phyloP scores from a whole-genome alignment of 2,329 filamentous ascomycete species.

The Fusarium sp. region DNA sequence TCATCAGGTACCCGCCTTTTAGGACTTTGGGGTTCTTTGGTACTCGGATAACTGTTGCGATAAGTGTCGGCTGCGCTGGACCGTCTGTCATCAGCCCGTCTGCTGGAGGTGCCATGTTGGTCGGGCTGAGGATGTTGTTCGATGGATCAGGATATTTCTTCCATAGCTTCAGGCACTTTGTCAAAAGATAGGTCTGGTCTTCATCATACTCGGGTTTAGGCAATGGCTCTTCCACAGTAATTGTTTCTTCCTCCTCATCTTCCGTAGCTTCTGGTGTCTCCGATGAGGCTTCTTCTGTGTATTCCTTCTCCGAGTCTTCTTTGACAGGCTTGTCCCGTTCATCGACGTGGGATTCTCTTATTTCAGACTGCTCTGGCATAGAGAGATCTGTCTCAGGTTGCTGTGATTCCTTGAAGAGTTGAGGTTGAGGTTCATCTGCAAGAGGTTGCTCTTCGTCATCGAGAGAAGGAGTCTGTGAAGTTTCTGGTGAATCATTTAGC shows the following conservation, averaged over 20 bases:
- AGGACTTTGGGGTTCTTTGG: conserved; percentile 83
- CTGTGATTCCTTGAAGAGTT: not conserved
- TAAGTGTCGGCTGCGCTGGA: conserved; percentile 68
- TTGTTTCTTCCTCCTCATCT: conserved; percentile 27
- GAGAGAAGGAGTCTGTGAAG: conserved; percentile 55
- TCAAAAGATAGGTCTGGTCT: conserved; percentile 57
- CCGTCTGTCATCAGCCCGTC: conserved; percentile 64
- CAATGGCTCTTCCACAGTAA: conserved; percentile 38
- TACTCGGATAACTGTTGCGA: conserved; percentile 79
- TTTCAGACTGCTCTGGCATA: not conserved
- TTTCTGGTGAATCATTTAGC: conserved; percentile 65
- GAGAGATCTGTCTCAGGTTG: conserved; percentile 36
- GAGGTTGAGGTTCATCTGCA: not conserved
- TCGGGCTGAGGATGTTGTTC: conserved; percentile 63
- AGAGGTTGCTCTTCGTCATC: conserved; percentile 42
- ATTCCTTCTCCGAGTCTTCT: not conserved
- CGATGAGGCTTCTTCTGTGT: conserved; percentile 25
- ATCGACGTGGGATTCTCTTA: not conserved
- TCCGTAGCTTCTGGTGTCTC: conserved; percentile 24
- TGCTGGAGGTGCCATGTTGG: conserved; percentile 74
- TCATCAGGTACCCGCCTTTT: conserved; percentile 88
- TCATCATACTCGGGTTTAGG: conserved; percentile 56
- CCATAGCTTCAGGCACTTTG: conserved; percentile 73
- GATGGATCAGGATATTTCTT: conserved; percentile 66
- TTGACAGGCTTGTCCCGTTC: not conserved